Conservation (phyloP, 192 early-diverging fungal genomes). For the Podila minutissima region DNA sequence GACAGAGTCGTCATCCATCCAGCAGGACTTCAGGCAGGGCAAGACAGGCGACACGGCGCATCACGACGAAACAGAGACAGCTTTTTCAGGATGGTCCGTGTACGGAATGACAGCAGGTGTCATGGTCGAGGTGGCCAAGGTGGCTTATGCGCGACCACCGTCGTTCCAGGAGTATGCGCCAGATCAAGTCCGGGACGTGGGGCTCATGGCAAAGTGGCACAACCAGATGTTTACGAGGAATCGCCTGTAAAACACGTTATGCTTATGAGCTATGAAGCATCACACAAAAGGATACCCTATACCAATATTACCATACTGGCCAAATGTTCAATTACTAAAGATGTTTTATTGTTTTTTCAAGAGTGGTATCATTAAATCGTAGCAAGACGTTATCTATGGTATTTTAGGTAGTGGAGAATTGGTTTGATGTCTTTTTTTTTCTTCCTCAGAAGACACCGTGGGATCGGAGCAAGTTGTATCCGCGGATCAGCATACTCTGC, state of each 20-base stretch:
- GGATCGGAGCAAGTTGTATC: conserved; percentile 38
- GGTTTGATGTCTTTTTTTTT: not conserved
- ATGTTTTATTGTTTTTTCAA: no score
- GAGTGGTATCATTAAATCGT: no score
- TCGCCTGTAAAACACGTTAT: not conserved
- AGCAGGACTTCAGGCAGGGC: not conserved
- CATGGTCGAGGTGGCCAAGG: conserved; percentile 25
- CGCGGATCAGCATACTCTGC: conserved; percentile 25
- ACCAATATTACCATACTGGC: no score
- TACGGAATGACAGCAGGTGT: conserved; percentile 38
- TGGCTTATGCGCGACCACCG: conserved; percentile 23
- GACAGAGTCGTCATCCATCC: not conserved
- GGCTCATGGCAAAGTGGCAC: conserved; percentile 10
- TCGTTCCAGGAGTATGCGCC: conserved; percentile 25
- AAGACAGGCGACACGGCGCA: not conserved
- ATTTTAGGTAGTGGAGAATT: not conserved
- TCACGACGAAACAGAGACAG: not conserved
- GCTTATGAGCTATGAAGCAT: no score
- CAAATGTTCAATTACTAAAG: no score
- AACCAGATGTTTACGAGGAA: conserved; percentile 1
- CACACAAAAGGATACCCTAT: no score
- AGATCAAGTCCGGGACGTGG: conserved; percentile 5
- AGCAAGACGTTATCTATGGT: no score
- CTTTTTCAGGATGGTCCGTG: conserved; percentile 20
- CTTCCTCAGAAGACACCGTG: conserved; percentile 24